Evolutionary conservation across 352 stramenopile species (phyloP).

Genomic region (Phytophthora brassicae): DNA sequence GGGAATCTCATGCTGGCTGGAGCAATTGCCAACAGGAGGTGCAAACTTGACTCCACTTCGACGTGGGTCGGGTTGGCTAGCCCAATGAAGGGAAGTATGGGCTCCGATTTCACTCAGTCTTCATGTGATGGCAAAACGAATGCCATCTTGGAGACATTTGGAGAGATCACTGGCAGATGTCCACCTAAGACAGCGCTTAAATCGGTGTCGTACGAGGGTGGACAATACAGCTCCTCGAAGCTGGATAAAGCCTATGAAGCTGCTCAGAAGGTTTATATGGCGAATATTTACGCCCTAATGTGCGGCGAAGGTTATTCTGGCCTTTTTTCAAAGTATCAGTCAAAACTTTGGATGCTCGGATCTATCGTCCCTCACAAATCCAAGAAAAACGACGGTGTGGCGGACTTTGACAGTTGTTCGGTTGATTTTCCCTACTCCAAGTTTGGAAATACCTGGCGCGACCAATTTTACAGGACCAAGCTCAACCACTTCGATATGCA

Average conservation of each 20-base stretch:
- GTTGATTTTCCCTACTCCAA: slow-evolving; percentile 31
- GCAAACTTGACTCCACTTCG: slow-evolving; percentile 22
- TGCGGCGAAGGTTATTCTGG: slow-evolving; percentile 33
- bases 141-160: slow-evolving; percentile 10
- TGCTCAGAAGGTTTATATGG: slow-evolving; percentile 23
- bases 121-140: slow-evolving; percentile 19
- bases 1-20: slow-evolving; percentile 29
- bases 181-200: slow-evolving; percentile 1
- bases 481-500: slow-evolving; percentile 58
- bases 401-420: slow-evolving; percentile 28
- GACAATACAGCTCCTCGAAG: slow-evolving; percentile 15
- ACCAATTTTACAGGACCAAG: slow-evolving; percentile 47
- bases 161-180: slow-evolving; percentile 17
- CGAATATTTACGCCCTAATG: slow-evolving; percentile 30
- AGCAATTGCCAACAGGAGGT: slow-evolving; percentile 23
- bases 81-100: slow-evolving; percentile 31
- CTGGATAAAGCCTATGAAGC: slow-evolving; percentile 25
- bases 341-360: slow-evolving; percentile 20
- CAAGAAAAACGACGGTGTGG: slow-evolving; percentile 27
- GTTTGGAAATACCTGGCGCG: slow-evolving; percentile 39
- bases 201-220: slow-evolving; percentile 34
- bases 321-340: slow-evolving; percentile 29
- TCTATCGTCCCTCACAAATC: slow-evolving; percentile 26
- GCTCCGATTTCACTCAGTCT: slow-evolving; percentile 16
- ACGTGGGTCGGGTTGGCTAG: slow-evolving; percentile 34